Evolutionary conservation across 768 basidiomycete genomes (phyloP), one percentile per base, ranked within the genome.

Genomic region (Mycena haematopus): DNA sequence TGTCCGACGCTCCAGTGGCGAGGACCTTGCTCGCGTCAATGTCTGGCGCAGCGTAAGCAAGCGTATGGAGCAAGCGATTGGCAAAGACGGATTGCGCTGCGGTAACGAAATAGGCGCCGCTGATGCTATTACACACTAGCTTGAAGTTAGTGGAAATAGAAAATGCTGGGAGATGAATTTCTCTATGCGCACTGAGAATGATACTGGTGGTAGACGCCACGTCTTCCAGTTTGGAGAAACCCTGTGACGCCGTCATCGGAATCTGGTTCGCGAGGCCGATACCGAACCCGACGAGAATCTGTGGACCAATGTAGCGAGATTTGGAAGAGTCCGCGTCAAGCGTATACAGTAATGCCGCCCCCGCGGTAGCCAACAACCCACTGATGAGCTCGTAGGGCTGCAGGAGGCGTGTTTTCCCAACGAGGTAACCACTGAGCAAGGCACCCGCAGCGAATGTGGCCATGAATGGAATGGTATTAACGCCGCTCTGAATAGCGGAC

Each of bases 351-450:
- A 52, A n/a, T n/a, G 51, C 51, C n/a, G 51, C 51, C 24, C 51
- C 51, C 9, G 33, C 51, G 21, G 33, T 36, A 31, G 33, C 31
- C 36, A 52, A 13, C 6, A 52, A 24, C 33, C 51, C 36, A n/a
- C 51, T 13, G 51, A 52, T 52, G 33, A 52, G 33, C 51, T 52
- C 51, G 51, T 52, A 52, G 36, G 51, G 51, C 51, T 52, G 51
- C 33, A 52, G 36, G 3, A 52, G 36, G 31, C 33, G 51, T 19
- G 51, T 52, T 52, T 52, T 52, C 11, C 51, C 51, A 38, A 52
- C 21, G 33, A 52, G 51, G 36, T 36, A 35, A 24, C 51, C 51
- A 19, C 51, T 52, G 33, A 52, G 33, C 31, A 52, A 21, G 36
- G 51, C 15, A 19, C 51, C 51, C 36, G 15, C n/a, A 38, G 51